A percentile compares a stretch with the other conserved stretches of the same genome.
Evolutionary conservation across 192 early-diverging fungal species (phyloP).

Genomic region (Dissophora globulifera): DNA sequence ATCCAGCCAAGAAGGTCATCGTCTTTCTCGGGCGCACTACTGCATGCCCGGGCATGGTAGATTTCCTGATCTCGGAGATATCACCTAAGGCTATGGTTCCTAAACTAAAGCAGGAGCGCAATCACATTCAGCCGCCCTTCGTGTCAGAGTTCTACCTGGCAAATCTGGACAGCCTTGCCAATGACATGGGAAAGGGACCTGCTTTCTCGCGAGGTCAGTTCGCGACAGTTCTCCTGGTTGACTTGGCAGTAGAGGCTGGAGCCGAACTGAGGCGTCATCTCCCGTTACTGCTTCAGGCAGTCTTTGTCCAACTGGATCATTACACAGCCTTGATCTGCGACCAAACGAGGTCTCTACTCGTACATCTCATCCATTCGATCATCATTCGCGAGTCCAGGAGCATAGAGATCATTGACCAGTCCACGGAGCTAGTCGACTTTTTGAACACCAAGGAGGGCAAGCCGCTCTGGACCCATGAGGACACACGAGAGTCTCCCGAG

Average conservation of each 20-base stretch:
- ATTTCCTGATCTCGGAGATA: conserved; percentile 72
- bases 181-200: conserved; percentile 70
- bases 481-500: conserved; percentile 61
- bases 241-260: conserved; percentile 81
- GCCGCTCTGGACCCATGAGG: conserved; percentile 83
- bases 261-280: conserved; percentile 70
- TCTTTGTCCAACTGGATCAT: conserved; percentile 88
- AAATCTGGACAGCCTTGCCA: conserved; percentile 74
- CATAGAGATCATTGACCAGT: conserved; percentile 58
- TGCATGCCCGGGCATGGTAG: conserved; percentile 67
- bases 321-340: conserved; percentile 81
- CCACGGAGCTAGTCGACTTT: conserved; percentile 56
- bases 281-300: conserved; percentile 75
- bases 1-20: conserved; percentile 82
- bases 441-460: conserved; percentile 76
- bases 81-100: conserved; percentile 79
- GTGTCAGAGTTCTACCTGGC: conserved; percentile 68
- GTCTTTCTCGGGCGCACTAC: conserved; percentile 76
- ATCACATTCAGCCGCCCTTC: conserved; percentile 34
- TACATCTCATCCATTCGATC: conserved; percentile 81
- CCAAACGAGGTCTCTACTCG: conserved; percentile 74
- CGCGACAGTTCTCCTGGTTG: conserved; percentile 81
- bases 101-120: conserved; percentile 53
- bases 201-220: conserved; percentile 81
- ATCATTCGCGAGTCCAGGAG: conserved; percentile 71